Conservation (phyloP, 805 yeast genomes). For the Maudiozyma bulderi region DNA sequence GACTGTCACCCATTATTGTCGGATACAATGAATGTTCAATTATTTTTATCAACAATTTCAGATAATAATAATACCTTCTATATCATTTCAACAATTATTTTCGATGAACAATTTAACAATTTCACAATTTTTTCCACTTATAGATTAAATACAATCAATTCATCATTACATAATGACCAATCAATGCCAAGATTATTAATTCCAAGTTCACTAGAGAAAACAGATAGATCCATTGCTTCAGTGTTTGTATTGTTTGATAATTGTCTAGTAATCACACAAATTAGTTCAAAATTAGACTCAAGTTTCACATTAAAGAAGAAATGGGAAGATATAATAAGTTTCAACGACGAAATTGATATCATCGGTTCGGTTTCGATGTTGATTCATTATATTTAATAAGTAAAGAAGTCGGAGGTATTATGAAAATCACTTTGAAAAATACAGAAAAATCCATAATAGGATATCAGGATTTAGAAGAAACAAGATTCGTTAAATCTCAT, state of each 20-base stretch:
- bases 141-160: slow-evolving; percentile 43
- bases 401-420: slow-evolving; percentile 44
- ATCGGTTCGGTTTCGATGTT: slow-evolving; percentile 52
- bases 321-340: slow-evolving; percentile 75
- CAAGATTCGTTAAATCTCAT: slow-evolving; percentile 50
- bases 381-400: slow-evolving; percentile 39
- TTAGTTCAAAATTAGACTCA: slow-evolving; percentile 33
- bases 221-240: slow-evolving; percentile 22
- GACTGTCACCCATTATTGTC: slow-evolving; percentile 48
- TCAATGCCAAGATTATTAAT: slow-evolving; percentile 9
- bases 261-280: slow-evolving; percentile 58
- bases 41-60: slow-evolving; percentile 41
- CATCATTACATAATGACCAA: slow-evolving; percentile 5
- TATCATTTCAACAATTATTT: slow-evolving; percentile 45
- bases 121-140: slow-evolving; percentile 55
- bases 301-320: slow-evolving; percentile 32
- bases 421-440: slow-evolving; percentile 42
- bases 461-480: slow-evolving; percentile 8
- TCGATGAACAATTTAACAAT: slow-evolving; percentile 38
- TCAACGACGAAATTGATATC: slow-evolving; percentile 43
- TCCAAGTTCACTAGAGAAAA: slow-evolving; percentile 6
- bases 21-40: slow-evolving; percentile 33
- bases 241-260: slow-evolving; percentile 52
- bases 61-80: slow-evolving; percentile 30
- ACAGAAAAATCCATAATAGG: not conserved